These are phyloP conservation scores for Kwoniella sp. DNA, from an alignment of 768 basidiomycete genomes.

Conservation along the genomic window DNA sequence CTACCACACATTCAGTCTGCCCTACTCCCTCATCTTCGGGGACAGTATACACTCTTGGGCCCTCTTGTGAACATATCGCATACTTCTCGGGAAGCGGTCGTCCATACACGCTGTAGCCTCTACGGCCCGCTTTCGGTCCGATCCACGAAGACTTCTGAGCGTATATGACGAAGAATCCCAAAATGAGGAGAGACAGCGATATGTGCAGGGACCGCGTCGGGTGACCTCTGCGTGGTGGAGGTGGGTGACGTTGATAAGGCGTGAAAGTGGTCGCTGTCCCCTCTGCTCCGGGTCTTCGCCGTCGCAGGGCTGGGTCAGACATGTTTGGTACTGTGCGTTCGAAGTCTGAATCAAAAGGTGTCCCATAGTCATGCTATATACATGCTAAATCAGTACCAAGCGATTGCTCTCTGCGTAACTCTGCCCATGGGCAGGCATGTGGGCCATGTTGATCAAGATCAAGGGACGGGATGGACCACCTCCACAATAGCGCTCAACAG, in stretches of 20 bases:
- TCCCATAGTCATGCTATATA: no score
- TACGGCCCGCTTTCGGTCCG: neutral
- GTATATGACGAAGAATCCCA: constrained; percentile 41
- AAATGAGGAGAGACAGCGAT: constrained; percentile 44
- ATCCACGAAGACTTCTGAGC: constrained; percentile 17
- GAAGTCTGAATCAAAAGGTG: neutral
- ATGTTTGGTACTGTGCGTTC: neutral
- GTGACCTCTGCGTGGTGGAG: constrained; percentile 22
- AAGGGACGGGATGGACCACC: neutral
- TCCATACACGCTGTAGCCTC: constrained; percentile 11
- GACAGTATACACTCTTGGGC: constrained; percentile 42
- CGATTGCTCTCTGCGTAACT: no score
- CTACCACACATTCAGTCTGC: constrained; percentile 42
- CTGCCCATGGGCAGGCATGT: no score
- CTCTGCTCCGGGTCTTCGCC: neutral
- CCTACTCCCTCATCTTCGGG: constrained; percentile 40
- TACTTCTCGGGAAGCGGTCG: constrained; percentile 30
- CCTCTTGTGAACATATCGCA: constrained; percentile 42
- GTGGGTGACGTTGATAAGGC: constrained; percentile 32
- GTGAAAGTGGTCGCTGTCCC: neutral
- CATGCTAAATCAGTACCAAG: no score
- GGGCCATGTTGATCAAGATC: no score
- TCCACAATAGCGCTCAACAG: neutral
- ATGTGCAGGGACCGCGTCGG: constrained; percentile 40
- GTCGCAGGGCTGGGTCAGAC: constrained; percentile 7